Evolutionary conservation across 2,329 filamentous ascomycete genomes (phyloP), one percentile per base, ranked within the genome.

Genomic region (Fusarium coffeatum): DNA sequence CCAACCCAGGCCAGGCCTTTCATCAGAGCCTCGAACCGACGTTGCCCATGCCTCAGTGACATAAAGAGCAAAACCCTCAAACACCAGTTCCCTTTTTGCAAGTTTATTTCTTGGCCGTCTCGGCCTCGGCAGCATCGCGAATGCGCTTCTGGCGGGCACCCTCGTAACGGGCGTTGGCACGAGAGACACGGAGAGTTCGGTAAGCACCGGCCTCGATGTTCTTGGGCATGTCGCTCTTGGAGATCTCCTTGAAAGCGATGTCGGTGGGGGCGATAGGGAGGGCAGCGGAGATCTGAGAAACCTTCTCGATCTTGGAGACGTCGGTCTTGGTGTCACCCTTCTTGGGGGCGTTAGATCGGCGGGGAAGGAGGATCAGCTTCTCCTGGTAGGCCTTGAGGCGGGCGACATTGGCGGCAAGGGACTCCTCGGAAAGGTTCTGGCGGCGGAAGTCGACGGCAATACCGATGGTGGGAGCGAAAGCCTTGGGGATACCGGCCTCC

Each of bases 331-430:
- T 91, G 86, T 97, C 93, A 83, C 93, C 93, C 83, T 92, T 92
- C 93, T 97, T 98, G 86, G 91, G 89, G 86, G 96, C 90, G 86
- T 94, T 94, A 83, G 90, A 90, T 86, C 93, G 94, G 89, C 94
- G 93, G 82, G 96, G 96, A 89, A 99, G 98, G 83, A 99, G 90
- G 83, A 99, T 97, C 81, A 99, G 88, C 81, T 94, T 93, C 82
- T 92, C 90, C 88, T 92, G 93, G 94, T 97, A 99, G 83, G 93
- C 93, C 90, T 98, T 94, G 82, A 99, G 93, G 82, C 96, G 96
- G 84, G 92, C 92, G 79, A 99, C 95, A 87, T 99, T 99, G 88
- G 89, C 88, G 83, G 93, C 89, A 79, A 98, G 91, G 76, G 92
- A 92, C 90, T 98, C 96, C 88, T 97, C 93, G 81, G 92, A 96